Base-by-base conservation (phyloP, 2,329 filamentous ascomycete genomes). In the Dactylellina sp. region DNA sequence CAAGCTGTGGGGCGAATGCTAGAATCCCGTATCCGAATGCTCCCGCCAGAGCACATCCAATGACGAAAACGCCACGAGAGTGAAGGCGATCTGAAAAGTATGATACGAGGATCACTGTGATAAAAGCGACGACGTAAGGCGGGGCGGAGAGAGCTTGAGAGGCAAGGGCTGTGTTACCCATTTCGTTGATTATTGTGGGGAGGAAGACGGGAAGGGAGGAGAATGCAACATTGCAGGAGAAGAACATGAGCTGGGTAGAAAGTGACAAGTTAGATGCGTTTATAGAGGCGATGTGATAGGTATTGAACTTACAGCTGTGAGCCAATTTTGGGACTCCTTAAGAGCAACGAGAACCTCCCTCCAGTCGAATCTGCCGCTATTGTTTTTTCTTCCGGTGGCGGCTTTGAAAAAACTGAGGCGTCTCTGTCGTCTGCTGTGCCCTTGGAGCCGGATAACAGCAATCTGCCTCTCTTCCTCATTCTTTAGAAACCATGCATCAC, bases 61-160 rank as follows among this genome's bases (percentile, higher is more conserved):
- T 81, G 75, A 91, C 85, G 76, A 87, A 84, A 47, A 87, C 78
- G 1, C 88, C 89, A 44, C 89, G 87, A 79, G 90, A 89, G 75
- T 86, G 85, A 0, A 85, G 84, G 12, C 84, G 84, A 81, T 92
- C 89, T n/a, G 89, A 88, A 37, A 91, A 79, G 79, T 84, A 89
- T 3, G 88, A 88, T 0, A 86, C 86, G 7, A 78, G 77, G 71
- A 92, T 84, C 47, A 87, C 89, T 20, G 88, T 81, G 11, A 90
- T 77, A 79, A 89, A 91, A 0, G 89, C 85, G 14, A 90, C 80
- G 77, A 92, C 87, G 80, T 89, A 91, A 0, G 89, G 89, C 0
- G 89, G 89, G 0, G 89, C 89, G 0, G 89, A 89, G 11, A 93
- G 84, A 0, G 89, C 90, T 80, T 93, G 90, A 0, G 90, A 88